Percentiles rank a stretch among this genome's conserved stretches.
phyloP scores from a whole-genome alignment of 1,139 yeast genomes.

The Meyerozyma smithsonii region DNA sequence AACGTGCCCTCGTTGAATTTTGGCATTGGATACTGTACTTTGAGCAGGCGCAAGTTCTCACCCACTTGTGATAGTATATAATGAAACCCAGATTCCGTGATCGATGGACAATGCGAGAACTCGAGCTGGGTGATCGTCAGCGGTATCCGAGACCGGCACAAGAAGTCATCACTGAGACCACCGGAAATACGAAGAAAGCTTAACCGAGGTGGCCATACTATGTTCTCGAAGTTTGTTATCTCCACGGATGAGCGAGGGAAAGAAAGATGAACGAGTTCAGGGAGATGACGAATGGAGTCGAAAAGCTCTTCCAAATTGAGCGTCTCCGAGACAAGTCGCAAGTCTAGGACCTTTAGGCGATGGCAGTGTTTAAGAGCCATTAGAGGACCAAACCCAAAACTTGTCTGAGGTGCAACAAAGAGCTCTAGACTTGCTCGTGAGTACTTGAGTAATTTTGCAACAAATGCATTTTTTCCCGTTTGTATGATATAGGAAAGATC shows the following conservation, averaged over 20 bases:
- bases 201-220: constrained; percentile 73
- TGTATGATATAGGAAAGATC: constrained; percentile 80
- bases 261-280: constrained; percentile 64
- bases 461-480: constrained; percentile 88
- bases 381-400: constrained; percentile 88
- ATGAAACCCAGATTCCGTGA: constrained; percentile 58
- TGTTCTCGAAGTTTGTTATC: constrained; percentile 50
- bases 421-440: constrained; percentile 58
- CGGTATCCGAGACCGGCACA: constrained; percentile 66
- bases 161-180: constrained; percentile 79
- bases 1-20: constrained; percentile 63
- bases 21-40: constrained; percentile 87
- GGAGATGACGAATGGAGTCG: constrained; percentile 61
- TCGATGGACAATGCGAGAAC: constrained; percentile 82
- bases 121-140: constrained; percentile 63
- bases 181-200: constrained; percentile 78
- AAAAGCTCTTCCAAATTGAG: constrained; percentile 78
- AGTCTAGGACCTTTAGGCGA: constrained; percentile 60
- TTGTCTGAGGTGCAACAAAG: constrained; percentile 90
- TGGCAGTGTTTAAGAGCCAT: constrained; percentile 71
- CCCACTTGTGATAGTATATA: constrained; percentile 63
- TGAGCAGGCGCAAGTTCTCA: constrained; percentile 51
- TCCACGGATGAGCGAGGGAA: constrained; percentile 87
- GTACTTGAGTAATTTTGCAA: constrained; percentile 74
- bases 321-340: constrained; percentile 88